Base-by-base conservation (phyloP, 805 yeast genomes). In the Dipodascus geniculatus region DNA sequence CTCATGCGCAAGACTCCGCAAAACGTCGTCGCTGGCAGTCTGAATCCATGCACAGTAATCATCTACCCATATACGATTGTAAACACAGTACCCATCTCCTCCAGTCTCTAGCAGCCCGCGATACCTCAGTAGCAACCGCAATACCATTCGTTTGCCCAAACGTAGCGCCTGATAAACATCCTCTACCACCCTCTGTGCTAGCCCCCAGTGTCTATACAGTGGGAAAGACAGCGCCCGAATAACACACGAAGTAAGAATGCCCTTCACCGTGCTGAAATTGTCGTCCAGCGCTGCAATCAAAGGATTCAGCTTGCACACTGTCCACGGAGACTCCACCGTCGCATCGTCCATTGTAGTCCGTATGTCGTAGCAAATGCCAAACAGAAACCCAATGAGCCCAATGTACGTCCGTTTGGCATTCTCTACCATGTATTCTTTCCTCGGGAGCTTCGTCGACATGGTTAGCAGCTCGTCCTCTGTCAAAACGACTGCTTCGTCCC, bases 241-340 rank as follows among this genome's bases (percentile, higher is more conserved):
- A 0, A 83, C 71, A 61, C 85, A 75, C 0, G 91, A 80, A 0
- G 82, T 63, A 4, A 85, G 73, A 0, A 82, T 63, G 0, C 82
- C 79, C 51, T 71, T 72, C 38, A 91, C 72, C 28, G 78, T 62
- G 1, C 63, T 48, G 35, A 69, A 68, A 31, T 54, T 48, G n/a
- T 60, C 58, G 65, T 89, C 98, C 31, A 93, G 69, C 58, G 75
- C 81, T 4, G 89, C 66, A 42, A 91, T 68, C 61, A 87, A 93
- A 0, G 98, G 96, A 0, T 82, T 71, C 22, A 93, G 61, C 60
- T 85, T 89, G 1, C 99, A 99, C 2, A 93, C 77, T 0, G 91
- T 82, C 99, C 99, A 93, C 0, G 95, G 87, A 54, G 95, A 85
- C 67, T 93, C 99, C 2, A 86, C 81, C 17, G 80, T 87, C 52